A percentile compares a stretch with the other conserved stretches of the same genome.
Evolutionary conservation across 106 monocot species (phyloP).

Genomic region (Ottelia alismoides): DNA sequence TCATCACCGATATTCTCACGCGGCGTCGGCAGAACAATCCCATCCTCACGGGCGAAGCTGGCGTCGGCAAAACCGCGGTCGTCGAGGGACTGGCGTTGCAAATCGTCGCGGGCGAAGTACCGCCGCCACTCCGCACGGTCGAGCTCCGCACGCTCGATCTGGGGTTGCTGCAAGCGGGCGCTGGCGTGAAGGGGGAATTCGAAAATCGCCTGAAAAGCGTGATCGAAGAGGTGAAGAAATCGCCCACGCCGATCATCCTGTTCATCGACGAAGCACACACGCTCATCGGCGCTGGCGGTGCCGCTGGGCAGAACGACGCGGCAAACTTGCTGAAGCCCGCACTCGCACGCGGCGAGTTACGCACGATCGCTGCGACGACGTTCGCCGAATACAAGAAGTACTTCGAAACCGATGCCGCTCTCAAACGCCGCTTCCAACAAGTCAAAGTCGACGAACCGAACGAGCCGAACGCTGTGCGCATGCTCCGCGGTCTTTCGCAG

Average conservation of each 20-base stretch:
- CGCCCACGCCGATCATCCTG: constrained; percentile 44
- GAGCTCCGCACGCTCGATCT: constrained; percentile 41
- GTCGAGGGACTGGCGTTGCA: constrained; percentile 57
- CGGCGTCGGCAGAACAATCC: too few species aligned
- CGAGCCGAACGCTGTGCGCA: constrained; percentile 5
- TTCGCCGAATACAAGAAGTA: constrained; percentile 50
- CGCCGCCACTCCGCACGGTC: constrained; percentile 32
- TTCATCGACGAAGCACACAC: constrained; percentile 58
- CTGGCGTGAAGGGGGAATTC: constrained; percentile 21
- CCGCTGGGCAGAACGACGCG: constrained; percentile 51
- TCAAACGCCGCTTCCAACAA: constrained; percentile 7
- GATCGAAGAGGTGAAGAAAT: constrained; percentile 48
- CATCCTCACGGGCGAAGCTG: constrained; percentile 2
- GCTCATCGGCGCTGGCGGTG: constrained; percentile 1
- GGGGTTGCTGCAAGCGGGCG: constrained; percentile 33
- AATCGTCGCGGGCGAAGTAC: constrained; percentile 45
- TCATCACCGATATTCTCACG: constrained; percentile 31
- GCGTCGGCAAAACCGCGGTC: constrained; percentile 53
- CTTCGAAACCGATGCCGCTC: constrained; percentile 36
- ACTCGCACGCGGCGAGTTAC: constrained; percentile 49
- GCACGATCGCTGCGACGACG: too few species aligned
- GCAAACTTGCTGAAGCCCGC: constrained; percentile 51
- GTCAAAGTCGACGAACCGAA: constrained; percentile 44
- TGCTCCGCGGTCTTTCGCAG: constrained; percentile 3
- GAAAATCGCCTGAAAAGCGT: constrained; percentile 29